phyloP scores from a whole-genome alignment of 148 eudicot species.

The Bassia scoparia region DNA sequence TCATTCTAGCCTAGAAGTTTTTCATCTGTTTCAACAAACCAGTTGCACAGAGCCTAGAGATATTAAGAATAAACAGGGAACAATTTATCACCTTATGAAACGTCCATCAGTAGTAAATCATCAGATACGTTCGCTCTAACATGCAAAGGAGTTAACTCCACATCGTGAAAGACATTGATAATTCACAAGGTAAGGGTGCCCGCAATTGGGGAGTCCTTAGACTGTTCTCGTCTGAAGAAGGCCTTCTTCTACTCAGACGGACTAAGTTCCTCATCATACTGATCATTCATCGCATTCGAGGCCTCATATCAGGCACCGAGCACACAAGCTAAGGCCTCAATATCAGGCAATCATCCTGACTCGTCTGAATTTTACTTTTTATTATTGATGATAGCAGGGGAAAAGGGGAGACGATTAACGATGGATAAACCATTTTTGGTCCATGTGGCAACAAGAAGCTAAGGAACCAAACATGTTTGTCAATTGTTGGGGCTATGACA shows the following conservation, averaged over 20 bases:
- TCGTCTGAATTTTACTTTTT: too few relatives aligned
- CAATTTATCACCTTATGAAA: not conserved
- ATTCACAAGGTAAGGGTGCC: slow-evolving; percentile 47
- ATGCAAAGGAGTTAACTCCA: not conserved
- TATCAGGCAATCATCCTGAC: too few relatives aligned
- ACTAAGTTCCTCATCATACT: slow-evolving; percentile 64
- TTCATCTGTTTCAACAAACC: slow-evolving; percentile 1
- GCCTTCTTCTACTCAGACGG: slow-evolving; percentile 44
- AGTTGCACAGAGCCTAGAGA: slow-evolving; percentile 17
- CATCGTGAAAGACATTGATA: not conserved
- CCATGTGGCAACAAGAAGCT: too few relatives aligned
- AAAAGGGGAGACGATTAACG: too few relatives aligned
- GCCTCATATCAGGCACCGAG: slow-evolving; percentile 59
- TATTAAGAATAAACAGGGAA: not conserved
- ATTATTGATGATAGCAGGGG: too few relatives aligned
- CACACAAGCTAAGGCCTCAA: slow-evolving; percentile 79
- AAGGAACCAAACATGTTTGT: too few relatives aligned
- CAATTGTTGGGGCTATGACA: too few relatives aligned
- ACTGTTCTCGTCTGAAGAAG: slow-evolving; percentile 63
- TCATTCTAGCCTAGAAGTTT: slow-evolving; percentile 3
- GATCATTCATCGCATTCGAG: slow-evolving; percentile 64
- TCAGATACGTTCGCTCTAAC: not conserved
- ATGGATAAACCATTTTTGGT: too few relatives aligned
- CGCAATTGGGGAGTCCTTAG: slow-evolving; percentile 65
- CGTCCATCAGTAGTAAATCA: not conserved